These are phyloP conservation scores for Raphanus sativus DNA, from an alignment of 345 rosid species.

Conservation along the genomic window DNA sequence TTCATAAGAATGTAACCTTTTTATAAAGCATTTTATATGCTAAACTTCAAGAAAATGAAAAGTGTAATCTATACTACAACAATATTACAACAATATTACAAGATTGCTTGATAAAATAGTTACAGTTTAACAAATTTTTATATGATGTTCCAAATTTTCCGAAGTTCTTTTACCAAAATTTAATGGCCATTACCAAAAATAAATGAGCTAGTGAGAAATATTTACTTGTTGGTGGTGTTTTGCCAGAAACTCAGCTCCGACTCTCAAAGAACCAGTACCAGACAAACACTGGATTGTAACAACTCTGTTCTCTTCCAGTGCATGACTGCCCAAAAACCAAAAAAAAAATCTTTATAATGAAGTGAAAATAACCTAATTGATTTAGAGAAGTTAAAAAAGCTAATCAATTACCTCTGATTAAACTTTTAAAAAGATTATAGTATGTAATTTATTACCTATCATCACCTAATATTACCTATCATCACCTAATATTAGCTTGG, in stretches of 20 bases:
- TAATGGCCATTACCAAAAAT: too few relatives aligned
- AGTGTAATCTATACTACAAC: not conserved
- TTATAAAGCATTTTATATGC: not conserved
- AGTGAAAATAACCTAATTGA: not conserved
- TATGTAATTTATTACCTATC: slow-evolving; percentile 49
- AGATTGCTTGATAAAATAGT: not conserved
- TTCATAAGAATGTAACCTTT: slow-evolving; percentile 4
- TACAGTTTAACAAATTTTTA: not conserved
- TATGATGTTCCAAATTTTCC: not conserved
- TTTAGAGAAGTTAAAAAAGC: not conserved
- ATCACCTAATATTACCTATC: too few relatives aligned
- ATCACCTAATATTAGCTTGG: slow-evolving; percentile 68
- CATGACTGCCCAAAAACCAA: slow-evolving; percentile 51
- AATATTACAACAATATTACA: not conserved
- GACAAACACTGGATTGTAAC: slow-evolving; percentile 83
- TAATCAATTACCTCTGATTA: not conserved
- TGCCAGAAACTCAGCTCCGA: slow-evolving; percentile 90
- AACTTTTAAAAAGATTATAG: not conserved
- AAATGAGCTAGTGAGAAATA: not conserved
- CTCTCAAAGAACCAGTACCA: slow-evolving; percentile 91
- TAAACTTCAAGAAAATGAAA: not conserved
- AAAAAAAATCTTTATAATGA: not conserved
- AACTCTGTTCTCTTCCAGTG: slow-evolving; percentile 62
- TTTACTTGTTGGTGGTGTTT: slow-evolving; percentile 60
- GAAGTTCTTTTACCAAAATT: not conserved